Evolutionary conservation across 371 early-diverging fungal species (phyloP), one percentile per base, ranked within the genome.

Genomic region (Syncephalis plumigaleata): DNA sequence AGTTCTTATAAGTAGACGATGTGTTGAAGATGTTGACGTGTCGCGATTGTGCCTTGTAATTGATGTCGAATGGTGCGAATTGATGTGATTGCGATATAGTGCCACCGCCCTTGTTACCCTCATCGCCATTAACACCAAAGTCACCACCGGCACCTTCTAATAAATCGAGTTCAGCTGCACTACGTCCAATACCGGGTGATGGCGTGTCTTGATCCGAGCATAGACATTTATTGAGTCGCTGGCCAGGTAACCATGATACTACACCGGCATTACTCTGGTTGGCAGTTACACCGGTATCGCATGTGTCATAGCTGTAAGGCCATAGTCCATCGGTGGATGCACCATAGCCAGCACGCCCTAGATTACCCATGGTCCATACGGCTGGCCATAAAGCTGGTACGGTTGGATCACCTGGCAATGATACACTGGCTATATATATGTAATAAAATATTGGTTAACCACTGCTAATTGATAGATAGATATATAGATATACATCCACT

Each of bases 241-340:
- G 69, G 22, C 69, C 71, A 2, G 54, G 52, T 9, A 54, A 11
- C 8, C 31, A 20, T 3, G 55, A 56, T n/a, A 49, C 44, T 27
- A 36, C 47, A 13, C 36, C 44, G 1, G 49, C 38, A 20, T 37
- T 31, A 4, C 50, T 26, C 55, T 71, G 71, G 51, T 71, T 68
- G 15, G n/a, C 45, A 46, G 65, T 49, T n/a, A 69, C 70, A 23
- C 68, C 71, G 31, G 50, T 52, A 50, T 73, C 71, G 53, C 71
- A 70, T 13, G 55, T 18, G 50, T 66, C 64, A 49, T 70, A 70
- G 0, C 68, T 61, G 53, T 67, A 74, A 13, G 75, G 72, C 69
- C 72, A 72, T 39, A 67, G 48, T 1, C 75, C 73, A 45, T 71
- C 75, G 38, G 68, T 72, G 20, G 66, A 65, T 3, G 71, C 67